Evolutionary conservation across 192 early-diverging fungal species (phyloP), one percentile per base, ranked within the genome.

Genomic region (Dissophora ornata): DNA sequence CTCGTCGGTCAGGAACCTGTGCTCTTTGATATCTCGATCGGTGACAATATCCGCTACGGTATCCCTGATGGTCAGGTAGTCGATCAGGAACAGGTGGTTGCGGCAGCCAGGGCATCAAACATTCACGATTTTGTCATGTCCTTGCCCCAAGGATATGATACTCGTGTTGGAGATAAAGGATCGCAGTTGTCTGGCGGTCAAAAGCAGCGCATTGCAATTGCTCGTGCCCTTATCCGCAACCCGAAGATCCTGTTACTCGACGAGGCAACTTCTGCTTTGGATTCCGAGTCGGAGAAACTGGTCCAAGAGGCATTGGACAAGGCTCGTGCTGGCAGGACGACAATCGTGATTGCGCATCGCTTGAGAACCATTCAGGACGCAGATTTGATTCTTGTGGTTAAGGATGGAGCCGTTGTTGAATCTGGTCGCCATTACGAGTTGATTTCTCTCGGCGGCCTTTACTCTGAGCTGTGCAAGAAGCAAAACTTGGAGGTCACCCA

Each of bases 301-400:
- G 95, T 96, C 11, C 94, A 95, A 73, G 82, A 84, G 34, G 94
- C 94, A 3, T 80, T 96, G 50, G 94, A 95, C 62, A 52, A 30
- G 36, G 88, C 84, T 3, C 81, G 90, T 1, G 41, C 81, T 62
- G 95, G 94, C 10, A 74, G 95, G 15, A 95, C 95, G 0, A 94
- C 94, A 10, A 82, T 96, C 51, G 81, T 89, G 30, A 84, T 90
- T 79, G 90, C 90, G 11, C 93, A 95, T 82, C 71, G 94, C 10
- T 81, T 96, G 30, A 87, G 90, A n/a, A 96, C 92, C 18, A 91
- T 96, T 60, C 92, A 88, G 40, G 90, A 95, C 61, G 90, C 94
- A 2, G 91, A 97, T 75, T 63, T 90, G 59, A 98, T 98, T 66
- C 90, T 92, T 28, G 94, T 96, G 11, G 87, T 97, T 57, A 77